Base-by-base conservation (phyloP, 805 yeast genomes). In the Candida loeiensis region DNA sequence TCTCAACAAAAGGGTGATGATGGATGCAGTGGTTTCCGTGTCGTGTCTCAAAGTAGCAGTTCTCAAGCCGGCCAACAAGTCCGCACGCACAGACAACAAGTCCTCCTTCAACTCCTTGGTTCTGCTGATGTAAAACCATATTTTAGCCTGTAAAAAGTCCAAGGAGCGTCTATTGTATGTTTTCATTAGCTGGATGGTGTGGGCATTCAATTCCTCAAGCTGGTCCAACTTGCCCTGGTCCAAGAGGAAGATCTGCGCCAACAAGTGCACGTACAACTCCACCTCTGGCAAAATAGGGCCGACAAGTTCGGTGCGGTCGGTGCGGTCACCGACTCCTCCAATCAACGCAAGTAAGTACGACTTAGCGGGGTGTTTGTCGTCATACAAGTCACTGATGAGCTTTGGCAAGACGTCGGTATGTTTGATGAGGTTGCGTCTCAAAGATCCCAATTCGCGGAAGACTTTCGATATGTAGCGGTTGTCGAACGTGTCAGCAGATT, bases 21-120 rank as follows among this genome's bases (percentile, higher is more conserved):
- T 70, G 48, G 87, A 79, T 4, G 96, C 96, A 43, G 85, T 85
- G 0, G 96, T 88, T 64, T 93, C 99, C 42, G 76, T 75, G 59
- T 93, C 97, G 56, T 91, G 96, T 53, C 96, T 82, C 49, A 93
- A 74, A 14, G 95, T 80, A 3, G 97, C 89, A 4, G 93, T 83
- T 64, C 96, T 80, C 53, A 93, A 72, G 8, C 85, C 87, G 16
- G 73, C 65, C 60, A 88, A 76, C 58, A 91, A 71, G 29, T 74
- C 79, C 5, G 87, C 76, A 58, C 95, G 78, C 39, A 86, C 68
- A n/a, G 76, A 61, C 36, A 72, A 66, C 44, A 78, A 64, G 49
- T 80, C 72, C 20, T 55, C 54, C 21, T 69, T 56, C 40, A 82
- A 65, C 66, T 91, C 98, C 49, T 79, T 78, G 2, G 89, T 76